Base-by-base conservation (phyloP, 2,329 filamentous ascomycete genomes). In the Fusarium bulbicola region DNA sequence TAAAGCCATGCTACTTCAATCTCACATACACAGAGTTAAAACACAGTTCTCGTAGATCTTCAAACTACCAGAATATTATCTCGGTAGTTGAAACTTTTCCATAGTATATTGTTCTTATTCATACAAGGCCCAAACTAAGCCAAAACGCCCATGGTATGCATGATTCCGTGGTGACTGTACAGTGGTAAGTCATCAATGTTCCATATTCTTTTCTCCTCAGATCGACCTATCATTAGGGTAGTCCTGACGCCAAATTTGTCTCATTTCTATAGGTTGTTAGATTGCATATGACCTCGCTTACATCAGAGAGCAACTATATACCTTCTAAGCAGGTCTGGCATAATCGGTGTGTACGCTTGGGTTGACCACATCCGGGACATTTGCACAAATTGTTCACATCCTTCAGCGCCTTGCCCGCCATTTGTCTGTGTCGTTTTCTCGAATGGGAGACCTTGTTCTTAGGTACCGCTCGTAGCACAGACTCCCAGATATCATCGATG, bases 371-470 rank as follows among this genome's bases (percentile, higher is more conserved):
- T 20, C 91, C 93, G 1, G 95, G 93, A 81, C 96, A 99, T 79
- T 91, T 93, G 85, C 95, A 97, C 76, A 99, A 84, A 60, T 90
- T 89, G 72, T 92, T 96, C 65, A 97, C 91, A 81, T 99, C 96
- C 85, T 97, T 93, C 77, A 99, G 84, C 49, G 92, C 95, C 85
- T 99, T 99, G 79, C 96, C 96, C 30, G 95, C 95, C 92, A 98
- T 93, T 80, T 97, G 95, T 78, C 97, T 91, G 80, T 95, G 92
- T 77, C 96, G 90, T 88, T 95, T 97, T 86, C 96, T 97, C 86
- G 94, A 94, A 83, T 99, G 94, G 46, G 95, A 98, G 39, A 95
- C 97, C 89, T 98, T 99, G 86, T 97, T 98, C 89, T 99, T 99
- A 10, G 96, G 96, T 21, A 98, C 96, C 3, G 96, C 96, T 74